Base-by-base conservation (phyloP, 1,284 basidiomycete genomes). In the Puccinia novopanici region DNA sequence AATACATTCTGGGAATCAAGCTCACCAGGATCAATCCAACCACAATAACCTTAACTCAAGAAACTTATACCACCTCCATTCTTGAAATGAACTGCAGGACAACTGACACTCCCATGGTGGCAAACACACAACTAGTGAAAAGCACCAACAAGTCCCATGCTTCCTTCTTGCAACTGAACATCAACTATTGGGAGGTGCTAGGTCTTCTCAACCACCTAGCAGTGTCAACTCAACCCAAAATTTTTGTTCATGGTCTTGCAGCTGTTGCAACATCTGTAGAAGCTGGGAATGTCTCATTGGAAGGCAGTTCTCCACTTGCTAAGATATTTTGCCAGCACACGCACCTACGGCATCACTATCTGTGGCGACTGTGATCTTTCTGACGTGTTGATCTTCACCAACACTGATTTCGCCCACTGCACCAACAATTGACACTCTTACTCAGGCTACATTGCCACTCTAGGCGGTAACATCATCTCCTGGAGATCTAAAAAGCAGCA, bases 391-490 rank as follows among this genome's bases (percentile, higher is more conserved):
- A 48, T 48, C 55, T 65, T 22, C 40, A 65, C 61, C 3, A 22
- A 71, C 13, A 4, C 68, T 8, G 68, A 71, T 19, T 71, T 45
- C 42, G n/a, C 68, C 1, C 52, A 71, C 17, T 71, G 68, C 37
- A 27, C 27, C 0, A 22, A 71, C n/a, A 15, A 40, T 52, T 0
- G 68, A 0, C 3, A 27, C 2, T 71, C 45, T 0, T 48, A 50
- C 17, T 71, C 68, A 2, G 68, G 68, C 19, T 71, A 50, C 24
- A 52, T 71, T 8, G 15, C 40, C 22, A 3, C 1, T 15, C 50
- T 5, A 42, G 68, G 5, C n/a, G 24, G 24, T 3, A 48, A 19
- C 5, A 15, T 48, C 15, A 1, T 67, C 1, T 37, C 27, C 34
- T 67, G 63, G 63, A 0, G 40, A 67, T 37, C 30, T 1, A 67